Evolutionary conservation across 768 basidiomycete genomes (phyloP), one percentile per base, ranked within the genome.

Genomic region (Pholiota molesta): DNA sequence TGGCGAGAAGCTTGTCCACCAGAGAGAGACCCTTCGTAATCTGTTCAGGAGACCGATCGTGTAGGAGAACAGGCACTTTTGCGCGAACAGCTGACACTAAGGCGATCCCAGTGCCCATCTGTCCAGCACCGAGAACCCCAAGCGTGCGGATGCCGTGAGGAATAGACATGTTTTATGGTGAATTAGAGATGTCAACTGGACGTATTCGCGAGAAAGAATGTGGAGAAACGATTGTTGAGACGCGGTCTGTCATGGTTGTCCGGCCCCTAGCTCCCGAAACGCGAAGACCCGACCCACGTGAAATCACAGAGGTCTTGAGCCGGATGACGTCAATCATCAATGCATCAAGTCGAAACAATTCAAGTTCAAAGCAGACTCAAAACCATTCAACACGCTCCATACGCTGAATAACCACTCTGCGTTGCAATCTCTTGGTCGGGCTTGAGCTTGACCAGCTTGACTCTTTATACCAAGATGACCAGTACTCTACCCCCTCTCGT

Each of bases 81-180:
- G 96, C 97, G 35, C 90, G 87, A 23, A 95, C 79, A 40, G 93
- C 90, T 19, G 94, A 82, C 44, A 97, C 94, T 56, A 91, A 84
- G 64, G 95, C 93, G 52, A 99, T 98, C 1, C 96, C 97, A 0
- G 92, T 86, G 65, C 96, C 96, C 91, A 92, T 93, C 72, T 94
- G 91, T 53, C 92, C 92, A 19, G 91, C 88, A 49, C 92, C 91
- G 37, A 96, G 81, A 64, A 95, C 86, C 23, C 91, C 94, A 0
- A 94, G 76, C 3, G 80, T 85, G 57, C 84, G 86, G 65, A 95
- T 87, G 52, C 90, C 91, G 68, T 94, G 92, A 19, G 82, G 78
- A 57, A 91, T 70, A 55, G 83, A 77, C 85, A 87, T 86, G 23
- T 55, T 60, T 49, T 2, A 26, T 11, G 47, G 23, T 10, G 11